phyloP scores from a whole-genome alignment of 2,329 filamentous ascomycete genomes.

The Fusarium annulatum region DNA sequence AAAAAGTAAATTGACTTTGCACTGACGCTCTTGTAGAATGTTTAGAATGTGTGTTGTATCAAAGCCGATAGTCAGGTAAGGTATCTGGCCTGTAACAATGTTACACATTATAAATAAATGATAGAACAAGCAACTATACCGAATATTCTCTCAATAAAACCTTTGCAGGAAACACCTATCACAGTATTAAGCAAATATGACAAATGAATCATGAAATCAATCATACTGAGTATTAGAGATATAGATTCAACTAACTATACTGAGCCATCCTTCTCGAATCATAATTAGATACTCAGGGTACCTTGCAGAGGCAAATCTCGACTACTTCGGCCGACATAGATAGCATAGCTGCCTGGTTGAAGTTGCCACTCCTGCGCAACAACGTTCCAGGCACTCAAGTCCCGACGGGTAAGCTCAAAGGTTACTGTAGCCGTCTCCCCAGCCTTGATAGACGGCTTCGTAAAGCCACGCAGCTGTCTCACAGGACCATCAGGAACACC shows the following conservation, averaged over 20 bases:
- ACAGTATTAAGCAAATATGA: no score
- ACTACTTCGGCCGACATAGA: slow-evolving; percentile 10
- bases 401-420: not conserved
- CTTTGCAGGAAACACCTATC: no score
- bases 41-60: rapidly evolving
- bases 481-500: not conserved
- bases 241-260: not conserved
- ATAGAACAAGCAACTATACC: no score
- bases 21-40: no score
- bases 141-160: no score
- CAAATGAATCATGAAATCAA: no score
- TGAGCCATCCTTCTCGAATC: rapidly evolving
- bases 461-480: slow-evolving; percentile 8
- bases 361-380: slow-evolving; percentile 14
- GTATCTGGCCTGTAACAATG: no score
- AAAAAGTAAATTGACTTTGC: not conserved
- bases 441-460: not conserved
- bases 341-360: slow-evolving; percentile 2
- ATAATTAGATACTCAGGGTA: not conserved
- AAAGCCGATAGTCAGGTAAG: no score
- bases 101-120: no score
- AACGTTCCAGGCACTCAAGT: slow-evolving; percentile 16
- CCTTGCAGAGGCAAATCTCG: slow-evolving; percentile 4
- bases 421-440: not conserved
- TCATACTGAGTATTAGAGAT: rapidly evolving